Percentiles rank a stretch among this genome's conserved stretches.
Conservation (phyloP, 495 filamentous ascomycete species). For the Aeminium ludgeri region DNA sequence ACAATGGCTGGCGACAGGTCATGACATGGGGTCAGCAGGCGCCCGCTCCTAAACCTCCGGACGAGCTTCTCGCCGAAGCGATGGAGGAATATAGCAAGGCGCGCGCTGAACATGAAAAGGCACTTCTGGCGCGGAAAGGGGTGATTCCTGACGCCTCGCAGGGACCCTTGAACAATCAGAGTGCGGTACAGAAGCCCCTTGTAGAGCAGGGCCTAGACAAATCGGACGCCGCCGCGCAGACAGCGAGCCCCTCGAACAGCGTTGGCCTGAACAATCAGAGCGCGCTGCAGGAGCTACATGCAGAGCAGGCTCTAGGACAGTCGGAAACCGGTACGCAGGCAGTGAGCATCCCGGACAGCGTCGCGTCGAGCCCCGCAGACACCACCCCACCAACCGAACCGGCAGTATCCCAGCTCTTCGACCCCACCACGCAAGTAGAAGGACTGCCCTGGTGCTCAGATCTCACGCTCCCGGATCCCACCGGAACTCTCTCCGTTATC, state of each 20-base stretch:
- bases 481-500: constrained; percentile 40
- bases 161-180: not conserved
- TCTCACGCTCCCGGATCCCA: constrained; percentile 52
- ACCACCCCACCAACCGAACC: constrained; percentile 13
- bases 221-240: no score
- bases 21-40: not conserved
- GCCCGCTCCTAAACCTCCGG: not conserved
- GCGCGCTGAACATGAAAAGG: not conserved
- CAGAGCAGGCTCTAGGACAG: not conserved
- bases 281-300: not conserved
- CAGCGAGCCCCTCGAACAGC: no score
- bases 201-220: no score
- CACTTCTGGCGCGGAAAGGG: not conserved
- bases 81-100: not conserved
- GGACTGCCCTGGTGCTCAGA: constrained; percentile 72
- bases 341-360: not conserved
- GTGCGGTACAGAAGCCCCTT: no score
- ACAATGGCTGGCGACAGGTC: not conserved
- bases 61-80: not conserved
- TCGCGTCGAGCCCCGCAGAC: not conserved
- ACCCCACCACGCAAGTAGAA: constrained; percentile 44
- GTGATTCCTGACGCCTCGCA: not conserved
- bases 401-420: constrained; percentile 18
- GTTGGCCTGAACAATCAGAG: not conserved
- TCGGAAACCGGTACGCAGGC: not conserved